phyloP scores from a whole-genome alignment of 108 stramenopile genomes.

The Discostella pseudostelligera region DNA sequence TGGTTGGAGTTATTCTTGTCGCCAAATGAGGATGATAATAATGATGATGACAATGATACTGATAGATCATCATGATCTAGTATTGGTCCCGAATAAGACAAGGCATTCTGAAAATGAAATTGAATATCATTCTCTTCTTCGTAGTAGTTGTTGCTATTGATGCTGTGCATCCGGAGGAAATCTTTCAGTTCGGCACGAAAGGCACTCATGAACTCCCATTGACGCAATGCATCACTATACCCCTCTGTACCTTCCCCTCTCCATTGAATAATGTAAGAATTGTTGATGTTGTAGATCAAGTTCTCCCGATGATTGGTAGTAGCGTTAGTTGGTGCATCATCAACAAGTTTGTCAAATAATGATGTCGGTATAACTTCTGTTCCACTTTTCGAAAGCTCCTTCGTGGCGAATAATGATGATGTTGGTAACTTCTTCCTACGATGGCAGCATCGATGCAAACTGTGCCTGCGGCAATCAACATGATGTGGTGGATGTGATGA shows the following conservation, averaged over 20 bases:
- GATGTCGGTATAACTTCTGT: no score
- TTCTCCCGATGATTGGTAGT: no score
- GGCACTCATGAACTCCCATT: conserved; percentile 43
- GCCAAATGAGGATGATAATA: no score
- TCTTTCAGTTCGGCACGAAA: conserved; percentile 35
- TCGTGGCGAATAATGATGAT: no score
- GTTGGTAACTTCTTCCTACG: no score
- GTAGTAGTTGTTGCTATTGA: not conserved
- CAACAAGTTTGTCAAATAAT: no score
- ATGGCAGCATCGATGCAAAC: no score
- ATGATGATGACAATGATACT: not conserved
- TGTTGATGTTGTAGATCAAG: no score
- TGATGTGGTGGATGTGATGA: no score
- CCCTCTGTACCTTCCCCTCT: conserved; percentile 50
- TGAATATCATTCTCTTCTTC: conserved; percentile 6
- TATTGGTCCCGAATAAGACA: conserved; percentile 29
- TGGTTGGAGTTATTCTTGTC: conserved; percentile 36
- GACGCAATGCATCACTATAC: conserved; percentile 35
- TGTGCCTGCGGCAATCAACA: no score
- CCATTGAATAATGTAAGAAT: not conserved
- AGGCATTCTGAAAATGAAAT: conserved; percentile 42
- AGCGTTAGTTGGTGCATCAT: no score
- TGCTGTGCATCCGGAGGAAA: not conserved
- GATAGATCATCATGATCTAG: conserved; percentile 3
- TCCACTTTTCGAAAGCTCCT: no score